phyloP scores from a whole-genome alignment of 305 asterid genomes.

The Fraxinus paxiana region DNA sequence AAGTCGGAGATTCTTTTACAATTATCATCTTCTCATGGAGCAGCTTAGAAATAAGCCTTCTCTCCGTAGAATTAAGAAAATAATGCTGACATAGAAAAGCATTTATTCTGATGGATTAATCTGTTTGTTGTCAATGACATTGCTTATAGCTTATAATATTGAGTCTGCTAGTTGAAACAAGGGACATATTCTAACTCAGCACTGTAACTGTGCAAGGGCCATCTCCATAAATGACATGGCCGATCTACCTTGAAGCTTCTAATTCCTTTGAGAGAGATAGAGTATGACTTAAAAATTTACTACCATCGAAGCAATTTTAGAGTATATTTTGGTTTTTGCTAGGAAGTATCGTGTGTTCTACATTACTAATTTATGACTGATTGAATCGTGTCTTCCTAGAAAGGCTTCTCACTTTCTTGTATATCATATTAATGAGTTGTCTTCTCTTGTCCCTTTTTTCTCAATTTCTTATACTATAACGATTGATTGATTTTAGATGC shows the following conservation, averaged over 20 bases:
- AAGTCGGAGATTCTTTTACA: neutral
- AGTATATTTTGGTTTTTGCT: neutral
- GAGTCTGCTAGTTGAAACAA: neutral
- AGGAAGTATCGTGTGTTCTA: neutral
- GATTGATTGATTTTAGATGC: constrained; percentile 51
- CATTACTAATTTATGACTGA: neutral
- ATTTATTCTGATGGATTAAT: neutral
- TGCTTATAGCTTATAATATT: neutral
- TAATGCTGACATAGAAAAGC: neutral
- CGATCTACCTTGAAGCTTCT: neutral
- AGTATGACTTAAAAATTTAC: neutral
- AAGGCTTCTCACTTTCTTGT: neutral
- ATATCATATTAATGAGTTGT: neutral
- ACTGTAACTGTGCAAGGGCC: neutral
- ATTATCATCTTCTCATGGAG: neutral
- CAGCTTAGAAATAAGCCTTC: neutral
- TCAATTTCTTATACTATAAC: neutral
- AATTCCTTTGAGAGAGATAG: neutral
- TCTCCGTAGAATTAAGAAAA: neutral
- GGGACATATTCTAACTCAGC: neutral
- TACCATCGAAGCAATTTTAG: neutral
- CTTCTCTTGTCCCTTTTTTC: neutral
- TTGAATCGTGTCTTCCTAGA: neutral
- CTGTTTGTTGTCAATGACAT: neutral
- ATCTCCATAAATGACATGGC: neutral